Evolutionary conservation across 2,329 filamentous ascomycete genomes (phyloP).

Genomic region (Arthroderma sp.): DNA sequence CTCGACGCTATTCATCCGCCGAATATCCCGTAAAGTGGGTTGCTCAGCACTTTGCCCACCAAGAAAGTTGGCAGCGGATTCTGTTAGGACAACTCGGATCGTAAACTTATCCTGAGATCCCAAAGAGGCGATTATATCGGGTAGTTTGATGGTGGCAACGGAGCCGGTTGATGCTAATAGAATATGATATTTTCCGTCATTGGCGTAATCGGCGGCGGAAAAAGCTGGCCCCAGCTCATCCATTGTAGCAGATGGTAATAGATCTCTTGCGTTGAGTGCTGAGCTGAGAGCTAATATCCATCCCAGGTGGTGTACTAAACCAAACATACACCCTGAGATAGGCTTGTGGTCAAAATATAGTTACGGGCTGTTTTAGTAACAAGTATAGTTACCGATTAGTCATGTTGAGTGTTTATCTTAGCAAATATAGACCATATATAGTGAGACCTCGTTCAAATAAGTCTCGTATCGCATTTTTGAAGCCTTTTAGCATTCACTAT

Average conservation of each 20-base stretch:
- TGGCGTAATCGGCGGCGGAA: slow-evolving; percentile 7
- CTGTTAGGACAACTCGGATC: slow-evolving; percentile 73
- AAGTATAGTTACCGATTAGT: too few relatives aligned
- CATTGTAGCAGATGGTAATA: background rate
- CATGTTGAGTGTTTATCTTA: too few relatives aligned
- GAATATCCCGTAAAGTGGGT: slow-evolving; percentile 51
- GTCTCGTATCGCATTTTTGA: too few relatives aligned
- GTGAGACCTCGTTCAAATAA: too few relatives aligned
- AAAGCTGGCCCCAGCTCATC: slow-evolving; percentile 1
- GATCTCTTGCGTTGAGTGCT: background rate
- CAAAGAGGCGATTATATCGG: slow-evolving; percentile 46
- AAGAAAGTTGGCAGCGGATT: slow-evolving; percentile 63
- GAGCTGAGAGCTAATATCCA: background rate
- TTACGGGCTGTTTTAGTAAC: too few relatives aligned
- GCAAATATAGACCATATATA: too few relatives aligned
- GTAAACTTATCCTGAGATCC: slow-evolving; percentile 44
- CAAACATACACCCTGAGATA: too few relatives aligned
- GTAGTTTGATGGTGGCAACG: slow-evolving; percentile 81
- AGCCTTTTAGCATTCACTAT: too few relatives aligned
- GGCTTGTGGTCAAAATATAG: too few relatives aligned
- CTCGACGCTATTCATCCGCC: slow-evolving; percentile 57
- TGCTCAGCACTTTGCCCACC: slow-evolving; percentile 65
- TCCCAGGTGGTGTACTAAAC: too few relatives aligned
- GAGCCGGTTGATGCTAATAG: slow-evolving; percentile 57
- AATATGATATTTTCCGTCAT: slow-evolving; percentile 15